Percentiles rank a stretch among this genome's conserved stretches.
These are phyloP conservation scores for Rugiboletus extremiorientalis DNA, from an alignment of 1,284 basidiomycete genomes.

Conservation along the genomic window DNA sequence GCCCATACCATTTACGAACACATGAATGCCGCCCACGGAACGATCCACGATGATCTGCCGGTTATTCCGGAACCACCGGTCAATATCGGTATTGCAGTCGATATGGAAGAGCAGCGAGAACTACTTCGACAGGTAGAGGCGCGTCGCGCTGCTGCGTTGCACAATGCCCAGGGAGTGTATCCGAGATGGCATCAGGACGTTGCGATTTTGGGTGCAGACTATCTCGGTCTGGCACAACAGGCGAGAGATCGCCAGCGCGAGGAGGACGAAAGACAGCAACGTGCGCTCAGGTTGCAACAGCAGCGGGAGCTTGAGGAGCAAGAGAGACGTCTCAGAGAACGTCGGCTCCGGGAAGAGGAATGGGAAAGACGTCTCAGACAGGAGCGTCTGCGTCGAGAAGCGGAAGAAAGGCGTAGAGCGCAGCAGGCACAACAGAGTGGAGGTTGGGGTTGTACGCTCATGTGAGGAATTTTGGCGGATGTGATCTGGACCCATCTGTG, in stretches of 20 bases:
- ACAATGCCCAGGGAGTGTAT: not conserved
- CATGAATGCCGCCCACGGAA: conserved; percentile 48
- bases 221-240: not conserved
- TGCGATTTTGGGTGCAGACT: not conserved
- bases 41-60: conserved; percentile 27
- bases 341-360: too few species aligned
- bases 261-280: not conserved
- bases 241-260: not conserved
- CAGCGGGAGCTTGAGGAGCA: conserved; percentile 9
- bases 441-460: conserved; percentile 21
- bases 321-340: too few species aligned
- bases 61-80: not conserved
- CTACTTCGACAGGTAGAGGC: conserved; percentile 16
- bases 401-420: conserved; percentile 7
- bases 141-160: not conserved
- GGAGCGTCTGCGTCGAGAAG: conserved; percentile 2
- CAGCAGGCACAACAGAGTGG: not conserved
- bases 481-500: too few species aligned
- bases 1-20: conserved; percentile 47
- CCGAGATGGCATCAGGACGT: not conserved
- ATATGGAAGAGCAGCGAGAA: conserved; percentile 25
- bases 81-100: conserved; percentile 11
- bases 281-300: not conserved
- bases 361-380: too few species aligned
- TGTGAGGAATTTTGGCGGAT: too few species aligned